phyloP scores from a whole-genome alignment of 208 protist genomes.

The Crithidia brevicula region DNA sequence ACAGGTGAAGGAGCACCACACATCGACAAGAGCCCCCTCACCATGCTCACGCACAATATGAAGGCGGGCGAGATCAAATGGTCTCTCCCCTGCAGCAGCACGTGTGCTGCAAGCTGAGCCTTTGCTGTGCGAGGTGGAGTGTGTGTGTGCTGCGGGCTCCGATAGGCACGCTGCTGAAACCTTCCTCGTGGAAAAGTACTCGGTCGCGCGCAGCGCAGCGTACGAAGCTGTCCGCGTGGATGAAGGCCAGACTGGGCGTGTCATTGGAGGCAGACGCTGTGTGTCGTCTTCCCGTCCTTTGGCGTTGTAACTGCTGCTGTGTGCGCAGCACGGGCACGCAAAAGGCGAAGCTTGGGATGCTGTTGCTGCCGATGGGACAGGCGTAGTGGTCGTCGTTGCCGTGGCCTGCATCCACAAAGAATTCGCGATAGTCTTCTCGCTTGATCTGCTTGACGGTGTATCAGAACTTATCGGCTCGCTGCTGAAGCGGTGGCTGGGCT shows the following conservation, averaged over 20 bases:
- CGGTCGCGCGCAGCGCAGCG: neutral
- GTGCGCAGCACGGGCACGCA: neutral
- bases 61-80: neutral
- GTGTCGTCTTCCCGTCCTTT: neutral
- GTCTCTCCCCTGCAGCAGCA: neutral
- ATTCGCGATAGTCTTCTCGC: neutral
- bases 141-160: neutral
- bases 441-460: too few relatives aligned
- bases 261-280: too few relatives aligned
- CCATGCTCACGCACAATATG: conserved; percentile 5
- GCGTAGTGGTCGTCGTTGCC: neutral
- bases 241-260: neutral
- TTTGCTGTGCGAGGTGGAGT: neutral
- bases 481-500: too few relatives aligned
- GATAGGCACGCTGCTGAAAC: too few relatives aligned
- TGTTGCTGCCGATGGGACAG: too few relatives aligned
- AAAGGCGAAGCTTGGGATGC: neutral
- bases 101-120: too few relatives aligned
- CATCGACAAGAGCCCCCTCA: neutral
- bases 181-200: neutral
- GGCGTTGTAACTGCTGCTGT: too few relatives aligned
- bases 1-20: conserved; percentile 23
- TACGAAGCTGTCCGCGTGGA: neutral
- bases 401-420: conserved; percentile 6
- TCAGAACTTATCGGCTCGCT: too few relatives aligned